These are phyloP conservation scores for Coemansia sp. DNA, from an alignment of 371 early-diverging fungal genomes.

Conservation along the genomic window DNA sequence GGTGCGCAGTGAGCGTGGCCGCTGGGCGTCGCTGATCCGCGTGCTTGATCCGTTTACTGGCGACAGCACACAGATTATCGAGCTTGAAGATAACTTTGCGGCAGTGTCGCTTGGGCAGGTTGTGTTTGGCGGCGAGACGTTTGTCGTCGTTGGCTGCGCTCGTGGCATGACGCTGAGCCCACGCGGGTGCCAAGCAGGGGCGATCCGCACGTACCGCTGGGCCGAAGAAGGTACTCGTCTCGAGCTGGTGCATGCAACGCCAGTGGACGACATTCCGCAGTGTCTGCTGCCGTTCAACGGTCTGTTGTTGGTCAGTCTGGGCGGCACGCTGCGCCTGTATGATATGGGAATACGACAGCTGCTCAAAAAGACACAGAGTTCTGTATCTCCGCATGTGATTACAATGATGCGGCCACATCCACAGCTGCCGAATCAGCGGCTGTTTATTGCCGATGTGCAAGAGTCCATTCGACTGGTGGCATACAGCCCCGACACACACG, in stretches of 20 bases:
- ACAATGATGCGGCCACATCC: slow-evolving; percentile 54
- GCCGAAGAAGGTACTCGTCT: slow-evolving; percentile 61
- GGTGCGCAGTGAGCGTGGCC: slow-evolving; percentile 65
- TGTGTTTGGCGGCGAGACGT: slow-evolving; percentile 66
- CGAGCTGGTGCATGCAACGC: slow-evolving; percentile 82
- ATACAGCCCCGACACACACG: slow-evolving; percentile 73
- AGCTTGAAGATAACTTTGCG: slow-evolving; percentile 85
- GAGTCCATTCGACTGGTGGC: slow-evolving; percentile 82
- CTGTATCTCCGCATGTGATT: slow-evolving; percentile 72
- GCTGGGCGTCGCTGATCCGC: slow-evolving; percentile 89
- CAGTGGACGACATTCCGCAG: slow-evolving; percentile 81
- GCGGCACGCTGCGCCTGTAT: slow-evolving; percentile 84
- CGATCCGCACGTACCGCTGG: slow-evolving; percentile 74
- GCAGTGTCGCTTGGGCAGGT: slow-evolving; percentile 75
- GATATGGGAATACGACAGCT: slow-evolving; percentile 90
- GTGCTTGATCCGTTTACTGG: slow-evolving; percentile 81
- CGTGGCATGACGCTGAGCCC: slow-evolving; percentile 71
- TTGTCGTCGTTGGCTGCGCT: slow-evolving; percentile 86
- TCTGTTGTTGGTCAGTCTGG: slow-evolving; percentile 83
- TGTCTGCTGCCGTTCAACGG: slow-evolving; percentile 88
- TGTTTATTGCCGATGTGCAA: slow-evolving; percentile 83
- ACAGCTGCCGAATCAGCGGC: slow-evolving; percentile 75
- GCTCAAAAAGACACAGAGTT: slow-evolving; percentile 85
- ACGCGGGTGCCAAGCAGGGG: slow-evolving; percentile 67
- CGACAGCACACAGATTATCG: slow-evolving; percentile 66